Evolutionary conservation across 1,284 basidiomycete species (phyloP), one percentile per base, ranked within the genome.

Genomic region (Chondrostereum purpureum): DNA sequence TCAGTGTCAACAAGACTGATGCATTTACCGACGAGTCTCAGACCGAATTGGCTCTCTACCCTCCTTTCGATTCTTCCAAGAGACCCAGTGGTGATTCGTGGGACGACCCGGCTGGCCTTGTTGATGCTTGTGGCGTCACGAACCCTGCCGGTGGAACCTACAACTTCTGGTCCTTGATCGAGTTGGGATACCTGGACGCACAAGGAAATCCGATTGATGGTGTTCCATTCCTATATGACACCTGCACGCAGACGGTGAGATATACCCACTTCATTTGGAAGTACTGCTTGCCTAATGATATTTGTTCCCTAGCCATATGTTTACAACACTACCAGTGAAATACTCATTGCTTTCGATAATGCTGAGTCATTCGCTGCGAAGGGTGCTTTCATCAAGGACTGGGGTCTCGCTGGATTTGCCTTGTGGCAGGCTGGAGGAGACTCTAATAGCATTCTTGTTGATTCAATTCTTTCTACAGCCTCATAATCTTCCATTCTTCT

Each of bases 331-430:
- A 65, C 58, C 0, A 66, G 66, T 0, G 56, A 75, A 36, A 63
- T 77, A 27, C 69, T 83, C 73, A 68, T 87, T 31, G 78, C 82
- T 2, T 88, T 72, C 50, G 84, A 88, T 53, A 60, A 72, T 45
- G 55, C 65, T 10, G 45, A 52, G 54, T 73, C 80, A 0, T 80
- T 80, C 52, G 58, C 66, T 34, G 73, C 70, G 38, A 84, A 84
- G 60, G 81, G 78, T 5, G 52, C 55, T 1, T 80, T 69, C 60
- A 75, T 81, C 55, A 63, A 64, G 47, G 50, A 60, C 5, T 57
- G 53, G 5, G 67, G 69, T 13, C 57, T 80, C 11, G 65, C 63
- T 47, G 79, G 79, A 1, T 80, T 79, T 54, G 61, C 73, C 3
- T 70, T 78, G 61, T 81, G 77, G 75, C 73, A 80, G 54, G 67